Evolutionary conservation across 768 basidiomycete genomes (phyloP).

Genomic region (Lepiota brunneoincarnata): DNA sequence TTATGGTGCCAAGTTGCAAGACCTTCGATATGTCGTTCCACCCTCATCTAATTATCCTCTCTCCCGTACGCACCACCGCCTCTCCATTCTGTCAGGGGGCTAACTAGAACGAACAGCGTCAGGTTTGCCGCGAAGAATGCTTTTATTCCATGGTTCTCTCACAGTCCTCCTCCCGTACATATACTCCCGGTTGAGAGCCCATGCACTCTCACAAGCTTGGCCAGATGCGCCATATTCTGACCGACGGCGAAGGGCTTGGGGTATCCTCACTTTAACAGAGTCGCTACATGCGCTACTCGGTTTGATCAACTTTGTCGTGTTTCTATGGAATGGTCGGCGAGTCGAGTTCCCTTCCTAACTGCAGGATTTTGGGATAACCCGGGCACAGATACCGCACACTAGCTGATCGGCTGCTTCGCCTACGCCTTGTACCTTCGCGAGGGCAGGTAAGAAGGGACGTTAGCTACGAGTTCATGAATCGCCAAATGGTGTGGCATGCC

Average conservation of each 20-base stretch:
- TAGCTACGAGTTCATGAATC: conserved; percentile 98
- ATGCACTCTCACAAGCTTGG: conserved; percentile 85
- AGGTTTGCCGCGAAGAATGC: conserved; percentile 56
- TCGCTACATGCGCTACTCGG: conserved; percentile 59
- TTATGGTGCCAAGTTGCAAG: conserved; percentile 84
- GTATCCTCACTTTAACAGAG: conserved; percentile 61
- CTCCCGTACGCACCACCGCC: conserved; percentile 33
- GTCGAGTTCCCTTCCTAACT: conserved; percentile 19
- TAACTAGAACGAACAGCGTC: conserved; percentile 42
- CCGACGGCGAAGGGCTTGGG: conserved; percentile 72
- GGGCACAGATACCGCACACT: conserved; percentile 76
- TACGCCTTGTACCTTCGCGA: conserved; percentile 73
- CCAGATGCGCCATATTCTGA: conserved; percentile 87
- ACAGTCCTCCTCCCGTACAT: conserved; percentile 80
- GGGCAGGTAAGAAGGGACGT: conserved; percentile 75
- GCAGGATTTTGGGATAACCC: neutral
- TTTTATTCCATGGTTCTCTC: conserved; percentile 67
- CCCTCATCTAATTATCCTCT: conserved; percentile 18
- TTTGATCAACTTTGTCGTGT: conserved; percentile 75
- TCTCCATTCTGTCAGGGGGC: conserved; percentile 11
- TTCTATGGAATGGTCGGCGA: conserved; percentile 85
- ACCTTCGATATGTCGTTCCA: conserved; percentile 56
- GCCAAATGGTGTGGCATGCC: conserved; percentile 99
- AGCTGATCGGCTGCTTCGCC: conserved; percentile 70
- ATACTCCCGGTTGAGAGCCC: conserved; percentile 65